Base-by-base conservation (phyloP, 2,329 filamentous ascomycete genomes). In the Colletotrichum lindemuthianum region DNA sequence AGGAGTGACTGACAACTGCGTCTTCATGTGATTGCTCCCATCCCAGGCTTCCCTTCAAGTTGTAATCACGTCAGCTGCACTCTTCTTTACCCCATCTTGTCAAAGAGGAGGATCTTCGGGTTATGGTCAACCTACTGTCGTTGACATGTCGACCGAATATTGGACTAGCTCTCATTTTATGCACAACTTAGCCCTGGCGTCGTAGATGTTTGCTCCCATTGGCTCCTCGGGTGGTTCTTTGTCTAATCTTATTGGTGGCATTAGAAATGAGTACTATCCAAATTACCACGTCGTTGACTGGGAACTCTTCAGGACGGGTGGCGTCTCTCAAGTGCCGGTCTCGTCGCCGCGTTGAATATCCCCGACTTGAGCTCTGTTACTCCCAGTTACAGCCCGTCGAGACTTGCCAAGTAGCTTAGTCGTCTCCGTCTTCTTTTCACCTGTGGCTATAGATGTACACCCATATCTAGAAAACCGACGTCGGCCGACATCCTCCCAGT, bases 161-260 rank as follows among this genome's bases (percentile, higher is more conserved):
- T 24, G 24, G 24, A 24, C 11, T 41, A 50, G 16, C 36, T 15
- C 39, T 16, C 44, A 41, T 32, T 53, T 60, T 61, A 61, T 60
- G 60, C 60, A 55, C 50, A 52, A 56, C 34, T 16, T 33, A 61
- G 58, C 45, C 51, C 56, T 56, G 58, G 34, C 58, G 36, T 37
- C 37, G 16, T 36, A 16, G 16, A 24, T 54, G 11, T 32, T 13
- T 13, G 16, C 50, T 9, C n/a, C 8, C 2, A 45, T 24, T 16
- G 33, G 39, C 24, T 24, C 24, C 24, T 24, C 5, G 24, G 24
- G 24, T 24, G 24, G 24, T 24, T 24, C 24, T 24, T 36, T 54
- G n/a, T 37, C 11, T 11, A n/a, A 50, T 9, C n/a, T 10, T 1
- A 45, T 24, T 16, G 33, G 39, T 45, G 39, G 50, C 34, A 33